Evolutionary conservation across 495 filamentous ascomycete species (phyloP), one percentile per base, ranked within the genome.

Genomic region (Tuber magnatum): DNA sequence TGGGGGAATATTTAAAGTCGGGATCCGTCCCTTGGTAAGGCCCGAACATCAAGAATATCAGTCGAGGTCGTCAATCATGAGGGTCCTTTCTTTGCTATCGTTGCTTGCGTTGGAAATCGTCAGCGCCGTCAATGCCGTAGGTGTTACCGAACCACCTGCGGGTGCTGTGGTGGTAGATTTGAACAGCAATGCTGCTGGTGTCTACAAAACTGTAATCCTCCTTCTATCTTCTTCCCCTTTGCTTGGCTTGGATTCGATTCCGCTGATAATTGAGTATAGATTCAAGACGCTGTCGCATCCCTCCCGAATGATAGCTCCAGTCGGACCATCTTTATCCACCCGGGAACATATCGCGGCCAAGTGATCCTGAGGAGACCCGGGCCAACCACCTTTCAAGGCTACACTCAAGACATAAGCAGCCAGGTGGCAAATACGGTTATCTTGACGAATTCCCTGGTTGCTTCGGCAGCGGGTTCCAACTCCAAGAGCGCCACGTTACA

Each of bases 271-370:
- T 61, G 12, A 20, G 28, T 24, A 3, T 43, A 79, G 77, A 44
- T 79, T 28, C 77, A 79, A 75, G 77, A 79, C 12, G 77, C 77
- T 14, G 77, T 79, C n/a, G 72, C 69, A 72, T 78, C 77, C 16
- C 77, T 79, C 46, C 77, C 77, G 69, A 78, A 79, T 20, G 77
- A 79, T 40, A 75, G 69, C 39, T 79, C 77, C 40, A 74, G 75
- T 24, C 77, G 78, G 40, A 79, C 77, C 7, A 72, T 79, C 65
- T 79, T 78, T 48, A 72, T 79, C 72, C 78, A 79, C 44, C 77
- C 77, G 6, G 77, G 77, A 24, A 79, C 72, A 61, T 79, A 79
- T 73, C 46, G 51, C 32, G 77, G 77, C 28, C 75, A 78, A 42
- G 77, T 79, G 14, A n/a, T 79, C 40, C 16, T 65, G 56, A 70